Conservation (phyloP, 1,284 basidiomycete genomes). For the Ceratobasidium papillatum region DNA sequence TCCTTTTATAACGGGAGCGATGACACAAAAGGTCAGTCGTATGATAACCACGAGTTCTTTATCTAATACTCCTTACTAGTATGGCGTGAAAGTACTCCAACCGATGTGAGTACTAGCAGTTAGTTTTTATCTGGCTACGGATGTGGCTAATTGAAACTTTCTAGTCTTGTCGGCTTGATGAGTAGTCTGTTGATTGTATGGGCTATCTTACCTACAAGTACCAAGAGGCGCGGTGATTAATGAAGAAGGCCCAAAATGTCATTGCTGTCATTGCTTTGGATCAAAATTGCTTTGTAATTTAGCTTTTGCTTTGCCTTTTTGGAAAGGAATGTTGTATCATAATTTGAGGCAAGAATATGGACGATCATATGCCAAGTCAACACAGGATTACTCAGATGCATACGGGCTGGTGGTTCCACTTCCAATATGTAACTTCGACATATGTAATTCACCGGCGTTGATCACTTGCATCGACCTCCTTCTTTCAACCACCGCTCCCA, state of each 20-base stretch:
- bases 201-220: slow-evolving; percentile 13
- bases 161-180: slow-evolving; percentile 14
- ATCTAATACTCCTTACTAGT: background rate
- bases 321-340: too few relatives aligned
- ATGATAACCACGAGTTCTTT: too few relatives aligned
- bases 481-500: background rate
- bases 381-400: too few relatives aligned
- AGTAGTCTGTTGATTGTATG: slow-evolving; percentile 5
- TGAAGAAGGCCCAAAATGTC: background rate
- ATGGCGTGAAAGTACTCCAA: slow-evolving; percentile 13
- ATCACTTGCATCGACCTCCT: background rate
- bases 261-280: background rate
- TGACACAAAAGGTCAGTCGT: slow-evolving; percentile 18
- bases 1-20: slow-evolving; percentile 21
- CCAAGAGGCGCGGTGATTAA: slow-evolving; percentile 32
- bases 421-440: too few relatives aligned
- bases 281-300: background rate
- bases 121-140: background rate
- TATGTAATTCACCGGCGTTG: slow-evolving; percentile 3
- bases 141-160: background rate
- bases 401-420: too few relatives aligned
- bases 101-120: slow-evolving; percentile 4
- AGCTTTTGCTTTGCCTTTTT: background rate
- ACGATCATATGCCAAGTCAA: too few relatives aligned
- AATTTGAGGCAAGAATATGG: too few relatives aligned